A percentile compares a stretch with the other conserved stretches of the same genome.
These are phyloP conservation scores for Tricholomella constricta DNA, from an alignment of 768 basidiomycete genomes.

Conservation along the genomic window DNA sequence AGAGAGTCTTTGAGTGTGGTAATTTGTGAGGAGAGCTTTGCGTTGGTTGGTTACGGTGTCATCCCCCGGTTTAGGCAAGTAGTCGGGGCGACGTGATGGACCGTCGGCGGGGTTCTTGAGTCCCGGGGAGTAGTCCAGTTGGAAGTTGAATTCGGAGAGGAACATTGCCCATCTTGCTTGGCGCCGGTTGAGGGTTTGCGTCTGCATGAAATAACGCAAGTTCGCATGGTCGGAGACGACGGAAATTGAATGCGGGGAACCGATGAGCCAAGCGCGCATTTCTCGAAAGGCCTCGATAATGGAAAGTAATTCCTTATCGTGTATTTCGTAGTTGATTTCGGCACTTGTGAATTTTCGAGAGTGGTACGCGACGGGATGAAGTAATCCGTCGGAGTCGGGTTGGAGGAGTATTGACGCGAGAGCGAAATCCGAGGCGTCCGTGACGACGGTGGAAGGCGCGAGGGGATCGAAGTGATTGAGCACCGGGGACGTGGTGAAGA, in stretches of 20 bases:
- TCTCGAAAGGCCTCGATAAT: conserved; percentile 40
- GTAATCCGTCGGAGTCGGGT: conserved; percentile 22
- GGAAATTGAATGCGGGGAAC: conserved; percentile 25
- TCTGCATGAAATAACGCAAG: conserved; percentile 44
- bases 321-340: conserved; percentile 49
- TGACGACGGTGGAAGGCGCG: conserved; percentile 25
- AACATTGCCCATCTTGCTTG: conserved; percentile 51
- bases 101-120: conserved; percentile 31
- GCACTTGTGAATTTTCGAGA: conserved; percentile 35
- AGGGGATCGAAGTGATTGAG: conserved; percentile 34
- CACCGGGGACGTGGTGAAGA: conserved; percentile 32
- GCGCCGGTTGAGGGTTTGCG: conserved; percentile 40
- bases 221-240: conserved; percentile 39
- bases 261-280: conserved; percentile 34
- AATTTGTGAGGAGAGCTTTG: too few relatives aligned
- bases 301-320: conserved; percentile 55
- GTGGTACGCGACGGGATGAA: conserved; percentile 42
- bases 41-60: too few relatives aligned
- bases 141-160: conserved; percentile 40
- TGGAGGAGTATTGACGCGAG: conserved; percentile 33
- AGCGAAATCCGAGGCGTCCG: conserved; percentile 38
- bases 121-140: conserved; percentile 32
- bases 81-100: conserved; percentile 32
- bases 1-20: too few relatives aligned
- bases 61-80: conserved; percentile 29